These are phyloP conservation scores for Penicillium lagena DNA, from an alignment of 495 filamentous ascomycete genomes.

Conservation along the genomic window DNA sequence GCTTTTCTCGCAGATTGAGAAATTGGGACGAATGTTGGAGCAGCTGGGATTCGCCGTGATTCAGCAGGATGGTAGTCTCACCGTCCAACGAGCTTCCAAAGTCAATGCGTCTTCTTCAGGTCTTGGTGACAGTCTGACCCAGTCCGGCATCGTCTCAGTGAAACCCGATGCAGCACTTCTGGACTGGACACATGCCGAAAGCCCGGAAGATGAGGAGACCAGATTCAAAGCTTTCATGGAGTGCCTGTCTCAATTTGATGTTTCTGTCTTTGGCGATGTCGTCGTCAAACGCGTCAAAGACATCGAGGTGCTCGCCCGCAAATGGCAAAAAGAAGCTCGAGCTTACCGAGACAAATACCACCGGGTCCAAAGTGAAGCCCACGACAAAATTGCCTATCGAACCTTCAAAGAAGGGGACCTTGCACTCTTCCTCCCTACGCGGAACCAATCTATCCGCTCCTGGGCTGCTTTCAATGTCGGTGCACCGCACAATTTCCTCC, in stretches of 20 bases:
- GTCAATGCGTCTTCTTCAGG: conserved; percentile 53
- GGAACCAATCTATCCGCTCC: conserved; percentile 86
- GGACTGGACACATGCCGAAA: conserved; percentile 70
- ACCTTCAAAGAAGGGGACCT: conserved; percentile 96
- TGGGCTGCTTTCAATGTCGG: conserved; percentile 99
- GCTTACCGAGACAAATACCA: conserved; percentile 85
- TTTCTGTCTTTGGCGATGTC: conserved; percentile 73
- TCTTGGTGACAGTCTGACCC: conserved; percentile 52
- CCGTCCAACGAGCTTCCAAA: conserved; percentile 70
- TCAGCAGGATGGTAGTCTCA: conserved; percentile 64
- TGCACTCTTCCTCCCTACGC: conserved; percentile 88
- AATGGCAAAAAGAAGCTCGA: conserved; percentile 81
- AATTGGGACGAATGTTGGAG: conserved; percentile 71
- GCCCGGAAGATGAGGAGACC: conserved; percentile 56
- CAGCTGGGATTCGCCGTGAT: conserved; percentile 75
- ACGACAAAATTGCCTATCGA: conserved; percentile 94
- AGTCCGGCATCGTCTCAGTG: conserved; percentile 48
- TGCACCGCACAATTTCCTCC: conserved; percentile 92
- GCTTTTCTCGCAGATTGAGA: conserved; percentile 71
- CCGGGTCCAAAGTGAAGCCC: conserved; percentile 75
- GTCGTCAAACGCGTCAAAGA: conserved; percentile 84
- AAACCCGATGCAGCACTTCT: conserved; percentile 60
- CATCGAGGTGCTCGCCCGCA: conserved; percentile 79
- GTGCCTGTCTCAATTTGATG: conserved; percentile 66
- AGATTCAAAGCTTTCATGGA: conserved; percentile 68